Base-by-base conservation (phyloP, 257 asterid species). In the Pogostemon cablin region DNA sequence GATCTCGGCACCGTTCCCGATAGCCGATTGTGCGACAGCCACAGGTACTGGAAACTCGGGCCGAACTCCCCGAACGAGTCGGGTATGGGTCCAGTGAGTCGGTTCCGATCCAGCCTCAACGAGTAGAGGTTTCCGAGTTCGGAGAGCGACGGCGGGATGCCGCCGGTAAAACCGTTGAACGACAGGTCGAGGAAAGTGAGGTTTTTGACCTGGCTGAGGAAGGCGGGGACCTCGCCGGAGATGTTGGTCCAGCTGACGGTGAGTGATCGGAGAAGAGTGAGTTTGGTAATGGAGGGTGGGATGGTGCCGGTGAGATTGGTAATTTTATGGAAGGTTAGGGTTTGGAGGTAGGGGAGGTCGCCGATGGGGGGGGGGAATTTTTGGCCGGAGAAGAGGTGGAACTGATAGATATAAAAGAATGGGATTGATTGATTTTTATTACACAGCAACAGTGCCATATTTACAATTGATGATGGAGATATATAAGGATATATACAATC, bases 21-120 rank as follows among this genome's bases (percentile, higher is more conserved):
- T 40, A 91, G 79, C 66, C 78, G 85, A 70, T 91, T 91, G 75
- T 87, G 91, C 2, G 90, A 84, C 2, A 91, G 83, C 53, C 25
- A 62, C 3, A 90, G 44, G 53, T 67, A 64, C 11, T 85, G 87
- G 1, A 76, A 60, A n/a, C 42, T 80, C 50, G 82, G 81, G 2
- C 47, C 47, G 52, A 85, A 64, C 0, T 67, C 72, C 3, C 87
- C 85, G 52, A 88, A 84, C 1, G 91, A 78, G 0, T 84, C 87
- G 0, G 96, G 96, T 54, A 90, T 81, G 25, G 47, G 3, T 7
- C 96, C 96, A 0, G 85, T 81, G 71, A 90, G 88, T 9, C 63
- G 76, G 80, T 90, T 88, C 25, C 85, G 69, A 72, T 82, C 91
- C 7, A 90, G 35, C 0, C 71, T n/a, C 4, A 90, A 62, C 6